phyloP scores from a whole-genome alignment of 805 yeast genomes.

The Kluyveromyces siamensis region DNA sequence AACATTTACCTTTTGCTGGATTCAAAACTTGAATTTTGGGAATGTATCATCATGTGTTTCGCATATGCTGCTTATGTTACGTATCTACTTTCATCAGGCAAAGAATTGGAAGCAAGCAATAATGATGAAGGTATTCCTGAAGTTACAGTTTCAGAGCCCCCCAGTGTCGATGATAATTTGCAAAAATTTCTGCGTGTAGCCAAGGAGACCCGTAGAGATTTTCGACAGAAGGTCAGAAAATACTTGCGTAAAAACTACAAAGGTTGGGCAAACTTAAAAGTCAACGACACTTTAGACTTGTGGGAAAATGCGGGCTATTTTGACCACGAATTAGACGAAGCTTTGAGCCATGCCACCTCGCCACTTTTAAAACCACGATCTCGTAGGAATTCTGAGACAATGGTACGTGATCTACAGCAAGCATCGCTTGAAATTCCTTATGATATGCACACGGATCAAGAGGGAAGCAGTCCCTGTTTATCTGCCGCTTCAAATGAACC shows the following conservation, averaged over 20 bases:
- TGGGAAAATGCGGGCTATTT: constrained; percentile 19
- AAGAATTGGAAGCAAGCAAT: not conserved
- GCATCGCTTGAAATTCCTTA: not conserved
- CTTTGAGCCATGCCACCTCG: not conserved
- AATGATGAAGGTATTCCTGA: not conserved
- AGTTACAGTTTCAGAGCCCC: not conserved
- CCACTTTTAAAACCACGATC: not conserved
- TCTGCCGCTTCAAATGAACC: not conserved
- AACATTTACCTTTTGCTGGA: constrained; percentile 45
- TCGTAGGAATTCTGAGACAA: constrained; percentile 1
- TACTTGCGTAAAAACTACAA: constrained; percentile 18
- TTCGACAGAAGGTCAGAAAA: constrained; percentile 14
- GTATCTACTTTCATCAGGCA: constrained; percentile 31
- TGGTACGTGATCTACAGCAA: not conserved
- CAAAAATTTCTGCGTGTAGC: not conserved
- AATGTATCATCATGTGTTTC: constrained; percentile 47
- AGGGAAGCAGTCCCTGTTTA: too few species aligned
- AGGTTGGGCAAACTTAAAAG: constrained; percentile 20
- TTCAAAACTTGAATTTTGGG: constrained; percentile 44
- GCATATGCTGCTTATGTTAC: constrained; percentile 53
- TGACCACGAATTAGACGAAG: constrained; percentile 2
- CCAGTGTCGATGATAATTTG: not conserved
- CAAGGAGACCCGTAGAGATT: constrained; percentile 6
- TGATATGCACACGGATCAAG: not conserved
- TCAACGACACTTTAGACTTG: constrained; percentile 20